Evolutionary conservation across 768 basidiomycete species (phyloP).

Genomic region (Naganishia randhawae): DNA sequence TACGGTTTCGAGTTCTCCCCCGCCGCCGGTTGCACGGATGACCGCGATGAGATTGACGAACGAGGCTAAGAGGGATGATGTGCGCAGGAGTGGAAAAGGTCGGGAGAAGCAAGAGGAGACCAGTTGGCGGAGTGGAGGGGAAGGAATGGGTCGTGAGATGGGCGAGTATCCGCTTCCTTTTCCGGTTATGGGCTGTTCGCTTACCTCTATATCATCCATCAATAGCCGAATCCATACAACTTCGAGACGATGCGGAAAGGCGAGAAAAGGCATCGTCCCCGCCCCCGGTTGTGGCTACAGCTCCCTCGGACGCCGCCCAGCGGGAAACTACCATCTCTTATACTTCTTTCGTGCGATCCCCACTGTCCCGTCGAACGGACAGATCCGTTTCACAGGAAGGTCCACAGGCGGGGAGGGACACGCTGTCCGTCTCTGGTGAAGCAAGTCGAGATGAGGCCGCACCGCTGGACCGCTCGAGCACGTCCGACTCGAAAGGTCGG

Average conservation of each 20-base stretch:
- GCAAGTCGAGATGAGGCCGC: not conserved
- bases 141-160: not conserved
- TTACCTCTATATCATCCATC: not conserved
- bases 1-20: slow-evolving; percentile 9
- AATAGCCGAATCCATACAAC: not conserved
- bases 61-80: not conserved
- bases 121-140: not conserved
- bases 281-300: not conserved
- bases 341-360: not conserved
- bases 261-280: not conserved
- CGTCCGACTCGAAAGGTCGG: not conserved
- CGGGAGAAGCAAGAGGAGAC: not conserved
- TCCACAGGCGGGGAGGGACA: not conserved
- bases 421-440: not conserved
- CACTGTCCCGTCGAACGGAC: not conserved
- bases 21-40: no score
- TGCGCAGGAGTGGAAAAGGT: not conserved
- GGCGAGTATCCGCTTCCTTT: not conserved
- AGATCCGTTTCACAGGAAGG: not conserved
- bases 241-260: not conserved
- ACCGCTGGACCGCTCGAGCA: not conserved
- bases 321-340: not conserved
- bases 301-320: not conserved
- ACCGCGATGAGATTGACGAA: not conserved
- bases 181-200: not conserved